Conservation (phyloP, 371 early-diverging fungal species). For the Rhizomucor pusillus region DNA sequence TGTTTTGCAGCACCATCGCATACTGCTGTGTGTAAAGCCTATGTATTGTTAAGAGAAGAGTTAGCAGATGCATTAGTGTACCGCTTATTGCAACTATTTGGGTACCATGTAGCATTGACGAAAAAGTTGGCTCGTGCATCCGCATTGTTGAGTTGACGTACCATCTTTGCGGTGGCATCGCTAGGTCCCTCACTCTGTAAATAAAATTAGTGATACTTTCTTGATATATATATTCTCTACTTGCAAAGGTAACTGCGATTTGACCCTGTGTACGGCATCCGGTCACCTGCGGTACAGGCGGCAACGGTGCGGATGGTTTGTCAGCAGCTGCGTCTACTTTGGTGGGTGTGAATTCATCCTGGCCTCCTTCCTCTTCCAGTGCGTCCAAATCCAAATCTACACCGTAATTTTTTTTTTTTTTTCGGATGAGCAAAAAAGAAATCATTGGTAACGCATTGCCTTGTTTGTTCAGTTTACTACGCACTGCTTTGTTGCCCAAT, state of each 20-base stretch:
- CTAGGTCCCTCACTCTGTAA: slow-evolving; percentile 52
- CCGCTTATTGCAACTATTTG: neutral
- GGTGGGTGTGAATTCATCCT: slow-evolving; percentile 4
- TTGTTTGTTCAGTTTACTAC: neutral
- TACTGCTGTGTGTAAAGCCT: slow-evolving; percentile 46
- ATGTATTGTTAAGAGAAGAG: neutral
- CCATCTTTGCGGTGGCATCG: slow-evolving; percentile 49
- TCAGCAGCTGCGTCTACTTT: slow-evolving; percentile 9
- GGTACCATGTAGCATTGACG: slow-evolving; percentile 48
- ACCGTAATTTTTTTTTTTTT: too few species aligned
- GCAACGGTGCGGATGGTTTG: slow-evolving; percentile 6
- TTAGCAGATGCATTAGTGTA: neutral
- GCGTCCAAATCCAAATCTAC: slow-evolving; percentile 1
- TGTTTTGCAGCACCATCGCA: slow-evolving; percentile 47
- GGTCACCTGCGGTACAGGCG: slow-evolving; percentile 24
- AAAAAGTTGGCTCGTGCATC: slow-evolving; percentile 53
- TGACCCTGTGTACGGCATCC: slow-evolving; percentile 51
- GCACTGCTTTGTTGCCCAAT: slow-evolving; percentile 6
- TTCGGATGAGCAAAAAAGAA: too few species aligned
- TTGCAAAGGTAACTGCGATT: slow-evolving; percentile 53
- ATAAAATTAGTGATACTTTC: neutral
- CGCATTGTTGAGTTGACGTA: slow-evolving; percentile 43
- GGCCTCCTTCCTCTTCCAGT: neutral
- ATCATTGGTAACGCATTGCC: too few species aligned
- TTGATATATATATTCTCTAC: slow-evolving; percentile 1